Evolutionary conservation across 495 filamentous ascomycete genomes (phyloP), one percentile per base, ranked within the genome.

Genomic region (Aspergillus conjunctus): DNA sequence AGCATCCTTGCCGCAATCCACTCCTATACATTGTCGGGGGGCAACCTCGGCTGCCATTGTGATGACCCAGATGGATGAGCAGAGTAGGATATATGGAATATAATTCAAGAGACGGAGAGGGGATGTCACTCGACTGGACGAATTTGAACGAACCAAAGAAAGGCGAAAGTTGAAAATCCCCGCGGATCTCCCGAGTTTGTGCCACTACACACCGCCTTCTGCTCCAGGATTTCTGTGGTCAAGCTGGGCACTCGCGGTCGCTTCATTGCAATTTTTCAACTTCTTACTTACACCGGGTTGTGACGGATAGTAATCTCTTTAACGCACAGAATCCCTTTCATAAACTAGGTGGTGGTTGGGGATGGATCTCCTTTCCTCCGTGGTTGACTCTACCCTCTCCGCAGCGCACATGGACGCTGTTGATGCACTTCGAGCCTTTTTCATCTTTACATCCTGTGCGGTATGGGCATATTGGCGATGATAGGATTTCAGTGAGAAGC

Each of bases 1-100:
- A 44, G 91, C 91, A 60, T 91, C 86, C 60, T 97, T 96, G 7
- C 80, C 73, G 77, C 94, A 98, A 66, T 91, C 90, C 39, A 81
- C 78, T 11, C 94, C 91, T 26, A 85, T 77, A 69, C 94, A 98
- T 73, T 89, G 91, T 50, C 87, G 62, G 18, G 53, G 15, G 33
- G 52, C 57, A 34, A 57, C 48, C 53, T 59, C 62, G 17, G 56
- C 53, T 26, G 56, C 31, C 61, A 64, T 64, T 3, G 37, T 49
- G 54, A 32, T 4, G 48, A 3, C 12, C 2, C 8, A 33, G 41
- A 48, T 43, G 14, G 9, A 12, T 43, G 17, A 3, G 8, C 39
- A 43, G 39, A 43, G 10, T 10, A 10, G 9, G 26, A 5, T 26
- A 26, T 26, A 26, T 2, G 26, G 2, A 32, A 20, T 33, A 20